A percentile compares a stretch with the other conserved stretches of the same genome.
These are phyloP conservation scores for Boletus holoroseus DNA, from an alignment of 1,284 basidiomycete genomes.

Conservation along the genomic window DNA sequence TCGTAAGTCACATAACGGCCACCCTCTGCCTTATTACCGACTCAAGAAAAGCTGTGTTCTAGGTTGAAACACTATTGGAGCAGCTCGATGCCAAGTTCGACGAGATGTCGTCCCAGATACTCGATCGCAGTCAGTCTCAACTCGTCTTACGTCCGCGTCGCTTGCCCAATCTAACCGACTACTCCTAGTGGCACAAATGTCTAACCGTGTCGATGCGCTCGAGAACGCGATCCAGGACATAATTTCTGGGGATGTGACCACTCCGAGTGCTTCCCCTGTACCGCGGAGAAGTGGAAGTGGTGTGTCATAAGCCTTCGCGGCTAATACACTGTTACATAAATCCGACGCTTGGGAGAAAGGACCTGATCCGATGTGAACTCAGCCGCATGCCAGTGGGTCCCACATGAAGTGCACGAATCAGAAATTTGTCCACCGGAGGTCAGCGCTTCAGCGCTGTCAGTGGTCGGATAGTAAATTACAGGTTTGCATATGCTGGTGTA, in stretches of 20 bases:
- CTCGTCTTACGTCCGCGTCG: neutral
- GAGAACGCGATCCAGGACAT: constrained; percentile 80
- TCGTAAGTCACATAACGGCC: constrained; percentile 46
- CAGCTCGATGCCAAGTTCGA: constrained; percentile 77
- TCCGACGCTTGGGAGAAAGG: too few relatives aligned
- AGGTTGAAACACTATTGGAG: constrained; percentile 76
- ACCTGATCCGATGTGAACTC: too few relatives aligned
- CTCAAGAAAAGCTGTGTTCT: neutral
- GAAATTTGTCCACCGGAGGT: too few relatives aligned
- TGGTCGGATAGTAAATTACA: too few relatives aligned
- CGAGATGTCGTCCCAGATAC: constrained; percentile 76
- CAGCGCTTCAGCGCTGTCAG: too few relatives aligned
- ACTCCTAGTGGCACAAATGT: constrained; percentile 73
- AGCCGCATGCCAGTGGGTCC: too few relatives aligned
- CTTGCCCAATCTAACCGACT: constrained; percentile 5
- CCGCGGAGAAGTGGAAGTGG: constrained; percentile 41
- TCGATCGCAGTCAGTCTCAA: constrained; percentile 64
- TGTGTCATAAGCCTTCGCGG: constrained; percentile 18
- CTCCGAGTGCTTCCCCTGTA: constrained; percentile 41
- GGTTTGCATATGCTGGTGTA: too few relatives aligned
- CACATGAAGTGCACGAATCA: too few relatives aligned
- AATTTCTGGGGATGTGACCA: constrained; percentile 59
- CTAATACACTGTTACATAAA: too few relatives aligned
- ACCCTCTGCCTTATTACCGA: neutral
- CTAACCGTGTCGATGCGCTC: constrained; percentile 72